Base-by-base conservation (phyloP, 441 rosid genomes). In the Erodium trifolium region DNA sequence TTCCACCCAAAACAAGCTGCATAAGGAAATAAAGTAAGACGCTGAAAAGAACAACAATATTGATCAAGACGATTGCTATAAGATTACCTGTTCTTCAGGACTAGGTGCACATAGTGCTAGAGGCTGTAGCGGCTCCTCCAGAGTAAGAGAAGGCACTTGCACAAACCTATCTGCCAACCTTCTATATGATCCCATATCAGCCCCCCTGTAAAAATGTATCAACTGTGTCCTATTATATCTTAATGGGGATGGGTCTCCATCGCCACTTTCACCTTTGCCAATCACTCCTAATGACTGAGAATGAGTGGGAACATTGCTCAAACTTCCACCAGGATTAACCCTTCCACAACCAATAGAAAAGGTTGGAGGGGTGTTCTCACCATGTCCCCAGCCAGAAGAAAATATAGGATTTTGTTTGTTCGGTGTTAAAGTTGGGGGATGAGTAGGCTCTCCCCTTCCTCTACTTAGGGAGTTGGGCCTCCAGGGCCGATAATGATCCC, bases 401-500 rank as follows among this genome's bases (percentile, higher is more conserved):
- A 86, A 85, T 14, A 84, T 27, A 68, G 89, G 71, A 76, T 49
- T 78, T 71, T 84, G 97, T 80, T 93, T 96, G 87, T 78, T 84
- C 63, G 92, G 80, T 9, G 82, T 76, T 69, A 75, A 2, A 41
- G 45, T 41, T 41, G 45, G 45, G 12, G 45, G 45, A 41, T 41
- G 71, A 69, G 80, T 79, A 71, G 83, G 74, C 59, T 92, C 98
- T 66, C 87, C 98, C 80, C 87, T 89, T 78, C 88, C 91, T 69
- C 96, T 84, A 65, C 85, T 78, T 75, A 84, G 98, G 39, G 83
- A 84, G 18, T 73, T 77, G 51, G 97, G 81, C 80, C 99, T 88
- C 99, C 99, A 88, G 4, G 94, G 92, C 45, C 90, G 85, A 81
- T 78, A 79, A 78, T 75, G 88, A 68, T 88, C 98, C 68, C 86